Conservation (phyloP, 75 land plant genomes). For the Selaginella tamariscina region DNA sequence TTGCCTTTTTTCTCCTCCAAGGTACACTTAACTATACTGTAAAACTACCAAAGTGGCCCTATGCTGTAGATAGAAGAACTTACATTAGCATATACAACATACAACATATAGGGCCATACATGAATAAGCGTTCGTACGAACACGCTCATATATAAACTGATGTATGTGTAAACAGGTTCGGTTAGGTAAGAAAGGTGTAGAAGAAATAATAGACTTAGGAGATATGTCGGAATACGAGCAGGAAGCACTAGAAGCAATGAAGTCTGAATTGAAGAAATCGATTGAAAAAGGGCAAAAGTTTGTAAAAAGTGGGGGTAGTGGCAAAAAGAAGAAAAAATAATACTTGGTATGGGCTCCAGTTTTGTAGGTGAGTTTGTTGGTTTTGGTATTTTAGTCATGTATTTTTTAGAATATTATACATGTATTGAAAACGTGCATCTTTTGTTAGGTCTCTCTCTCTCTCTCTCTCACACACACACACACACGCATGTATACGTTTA, state of each 20-base stretch:
- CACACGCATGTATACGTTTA: too few species aligned
- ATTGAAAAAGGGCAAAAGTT: conserved; percentile 73
- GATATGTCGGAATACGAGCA: conserved; percentile 56
- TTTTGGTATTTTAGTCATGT: background rate
- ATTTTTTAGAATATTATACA: too few species aligned
- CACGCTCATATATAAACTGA: too few species aligned
- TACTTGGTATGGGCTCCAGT: too few species aligned
- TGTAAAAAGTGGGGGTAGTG: conserved; percentile 20
- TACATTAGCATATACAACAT: too few species aligned
- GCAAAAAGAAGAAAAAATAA: background rate
- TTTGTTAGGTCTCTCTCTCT: too few species aligned
- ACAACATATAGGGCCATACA: too few species aligned
- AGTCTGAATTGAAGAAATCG: conserved; percentile 70
- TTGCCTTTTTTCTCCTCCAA: conserved; percentile 28
- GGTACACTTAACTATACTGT: conserved; percentile 7
- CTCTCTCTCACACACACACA: too few species aligned
- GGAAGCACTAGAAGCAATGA: conserved; percentile 57
- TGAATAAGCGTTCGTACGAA: too few species aligned
- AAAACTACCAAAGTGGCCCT: background rate
- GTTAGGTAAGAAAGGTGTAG: conserved; percentile 64
- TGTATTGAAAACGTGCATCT: too few species aligned
- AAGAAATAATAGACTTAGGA: conserved; percentile 49
- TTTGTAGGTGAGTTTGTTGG: background rate
- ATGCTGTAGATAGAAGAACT: too few species aligned
- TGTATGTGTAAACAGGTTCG: background rate